Evolutionary conservation across 176 grass and related monocot species (phyloP), one percentile per base, ranked within the genome.

Genomic region (Aechmea fasciata): DNA sequence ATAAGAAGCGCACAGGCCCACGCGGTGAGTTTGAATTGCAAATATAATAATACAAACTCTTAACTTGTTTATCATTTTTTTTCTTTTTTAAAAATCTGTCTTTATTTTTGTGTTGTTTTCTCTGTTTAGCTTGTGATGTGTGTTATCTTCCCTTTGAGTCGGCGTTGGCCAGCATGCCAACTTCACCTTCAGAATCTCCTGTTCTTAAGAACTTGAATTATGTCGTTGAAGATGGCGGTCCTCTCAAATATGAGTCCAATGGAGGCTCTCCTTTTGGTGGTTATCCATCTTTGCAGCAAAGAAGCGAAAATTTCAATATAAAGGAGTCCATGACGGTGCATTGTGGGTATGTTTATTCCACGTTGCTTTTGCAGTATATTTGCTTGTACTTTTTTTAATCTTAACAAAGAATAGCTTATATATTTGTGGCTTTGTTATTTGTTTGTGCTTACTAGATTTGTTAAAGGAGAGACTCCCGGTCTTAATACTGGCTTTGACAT

Each of bases 1-100:
- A 92, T 78, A 84, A 75, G 69, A 99, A 93, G 71, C 95, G 82
- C 72, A 99, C 82, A 81, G 95, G 95, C 63, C 90, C 95, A 73
- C 87, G 95, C 11, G 84, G 95, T 99, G 86, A 90, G 95, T 85
- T 77, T 71, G 78, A 17, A 65, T 61, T 15, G 33, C 33, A 41
- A 41, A 41, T 41, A 41, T 7, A 41, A 41, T 41, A 41, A 41
- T 41, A 41, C 82, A 10, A 64, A 17, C 51, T 0, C 14, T 17
- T 70, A 50, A 57, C 74, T 50, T 50, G 75, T 12, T 63, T 72
- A 17, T 71, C 57, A 13, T 75, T 49, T 62, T 59, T 59, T 70
- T 66, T 22, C 81, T 55, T 61, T 70, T 73, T 29, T 68, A 29
- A 81, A 73, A 71, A 70, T 70, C 74, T 54, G 71, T 66, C 75